Base-by-base conservation (phyloP, 169 alveolate species). In the Plasmodium relictum region DNA sequence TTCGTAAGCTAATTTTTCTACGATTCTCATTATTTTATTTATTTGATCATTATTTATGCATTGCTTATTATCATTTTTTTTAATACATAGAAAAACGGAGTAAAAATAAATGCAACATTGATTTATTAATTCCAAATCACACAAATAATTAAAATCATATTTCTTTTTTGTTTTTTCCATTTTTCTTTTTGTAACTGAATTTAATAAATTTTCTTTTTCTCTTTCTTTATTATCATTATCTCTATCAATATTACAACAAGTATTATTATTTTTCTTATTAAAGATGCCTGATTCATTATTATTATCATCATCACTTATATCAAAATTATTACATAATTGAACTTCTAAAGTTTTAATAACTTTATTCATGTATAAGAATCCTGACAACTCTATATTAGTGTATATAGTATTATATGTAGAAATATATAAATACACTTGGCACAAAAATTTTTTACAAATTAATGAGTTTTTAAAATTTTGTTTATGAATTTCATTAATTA, bases 381-480 rank as follows among this genome's bases (percentile, higher is more conserved):
- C 91, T 0, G 91, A 83, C 16, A 83, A 41, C n/a, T 83, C 91
- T 3, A 26, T 42, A 68, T 44, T 44, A 42, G 26, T 7, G 16
- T 66, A 31, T 20, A 39, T 45, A 22, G 50, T 16, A 48, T 83
- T 83, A 52, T 83, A 69, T 0, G 72, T 54, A 48, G 85, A 16
- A 9, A 83, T 41, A 68, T 83, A 83, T 61, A 83, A 83, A 83
- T 68, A 83, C 24, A 26, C 50, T 54, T 83, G 91, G 18, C 85
- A 10, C 45, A 83, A 45, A 39, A 83, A 83, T 63, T 39, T 83
- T 52, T 83, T 50, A 68, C 54, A 68, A 14, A 83, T 31, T 26
- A 10, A 20, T 52, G 18, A 16, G 9, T 68, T 61, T 14, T 83
- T 42, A 7, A 39, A 62, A 24, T 68, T 59, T 71, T 10, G n/a